A percentile compares a stretch with the other conserved stretches of the same genome.
Evolutionary conservation across 805 yeast species (phyloP).

Genomic region (Metschnikowia borealis): DNA sequence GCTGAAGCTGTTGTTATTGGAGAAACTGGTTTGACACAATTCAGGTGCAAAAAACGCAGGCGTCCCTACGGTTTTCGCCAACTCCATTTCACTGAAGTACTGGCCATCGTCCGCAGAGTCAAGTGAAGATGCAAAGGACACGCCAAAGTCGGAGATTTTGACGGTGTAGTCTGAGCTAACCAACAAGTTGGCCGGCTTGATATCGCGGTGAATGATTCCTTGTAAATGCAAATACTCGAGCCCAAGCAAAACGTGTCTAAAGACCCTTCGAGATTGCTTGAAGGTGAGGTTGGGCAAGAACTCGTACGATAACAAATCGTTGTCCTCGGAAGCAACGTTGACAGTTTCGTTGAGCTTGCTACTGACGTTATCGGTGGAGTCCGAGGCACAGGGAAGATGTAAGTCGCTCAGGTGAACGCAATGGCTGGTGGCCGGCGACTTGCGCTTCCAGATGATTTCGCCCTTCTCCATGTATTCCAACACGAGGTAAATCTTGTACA

Average conservation of each 20-base stretch:
- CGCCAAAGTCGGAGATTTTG: conserved; percentile 96
- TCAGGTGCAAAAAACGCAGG: conserved; percentile 93
- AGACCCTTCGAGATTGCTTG: conserved; percentile 62
- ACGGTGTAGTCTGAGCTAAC: conserved; percentile 67
- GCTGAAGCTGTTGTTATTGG: background rate
- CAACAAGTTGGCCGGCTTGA: conserved; percentile 88
- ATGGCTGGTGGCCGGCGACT: conserved; percentile 9
- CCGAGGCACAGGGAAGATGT: conserved; percentile 1
- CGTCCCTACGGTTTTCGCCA: conserved; percentile 95
- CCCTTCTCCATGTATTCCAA: conserved; percentile 88
- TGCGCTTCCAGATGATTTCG: conserved; percentile 73
- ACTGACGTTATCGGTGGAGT: conserved; percentile 4
- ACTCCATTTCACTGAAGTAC: conserved; percentile 57
- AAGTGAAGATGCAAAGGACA: conserved; percentile 64
- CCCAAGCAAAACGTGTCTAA: conserved; percentile 82
- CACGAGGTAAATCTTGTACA: conserved; percentile 84
- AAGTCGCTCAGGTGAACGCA: conserved; percentile 3
- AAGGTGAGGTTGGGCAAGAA: conserved; percentile 59
- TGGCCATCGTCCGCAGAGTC: conserved; percentile 43
- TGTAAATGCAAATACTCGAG: conserved; percentile 86
- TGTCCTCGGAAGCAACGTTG: conserved; percentile 15
- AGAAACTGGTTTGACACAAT: conserved; percentile 57
- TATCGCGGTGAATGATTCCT: conserved; percentile 91
- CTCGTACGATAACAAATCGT: conserved; percentile 21
- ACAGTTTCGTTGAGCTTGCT: conserved; percentile 1